These are phyloP conservation scores for Malbranchea cinnamomea DNA, from an alignment of 2,329 filamentous ascomycete species.

Conservation along the genomic window DNA sequence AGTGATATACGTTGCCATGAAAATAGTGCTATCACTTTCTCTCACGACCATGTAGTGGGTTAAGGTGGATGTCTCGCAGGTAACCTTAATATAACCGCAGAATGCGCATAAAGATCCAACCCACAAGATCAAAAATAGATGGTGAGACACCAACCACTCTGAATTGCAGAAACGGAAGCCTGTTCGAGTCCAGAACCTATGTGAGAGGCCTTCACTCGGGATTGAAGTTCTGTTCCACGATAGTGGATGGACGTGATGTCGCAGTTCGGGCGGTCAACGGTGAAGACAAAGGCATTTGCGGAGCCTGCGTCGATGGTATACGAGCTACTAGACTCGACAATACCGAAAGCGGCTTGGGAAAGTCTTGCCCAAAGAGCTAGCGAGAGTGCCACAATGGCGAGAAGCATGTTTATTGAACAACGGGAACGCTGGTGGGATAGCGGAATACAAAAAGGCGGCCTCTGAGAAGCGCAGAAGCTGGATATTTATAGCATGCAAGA, in stretches of 20 bases:
- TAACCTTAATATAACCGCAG: slow-evolving; percentile 45
- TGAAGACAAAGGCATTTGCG: slow-evolving; percentile 36
- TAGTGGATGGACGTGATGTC: slow-evolving; percentile 51
- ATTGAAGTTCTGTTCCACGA: slow-evolving; percentile 45
- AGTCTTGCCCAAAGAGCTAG: slow-evolving; percentile 13
- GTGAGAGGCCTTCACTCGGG: slow-evolving; percentile 37
- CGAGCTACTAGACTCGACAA: slow-evolving; percentile 12
- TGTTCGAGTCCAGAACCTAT: slow-evolving; percentile 45
- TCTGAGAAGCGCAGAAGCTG: too few species aligned
- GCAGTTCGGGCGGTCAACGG: slow-evolving; percentile 39
- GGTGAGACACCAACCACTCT: slow-evolving; percentile 22
- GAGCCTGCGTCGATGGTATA: slow-evolving; percentile 36
- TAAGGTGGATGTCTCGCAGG: slow-evolving; percentile 43
- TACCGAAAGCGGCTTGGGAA: slow-evolving; percentile 16
- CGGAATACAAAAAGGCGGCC: too few species aligned
- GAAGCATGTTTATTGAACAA: too few species aligned
- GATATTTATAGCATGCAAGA: too few species aligned
- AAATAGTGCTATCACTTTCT: slow-evolving; percentile 45
- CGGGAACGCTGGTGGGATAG: too few species aligned
- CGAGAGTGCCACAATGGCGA: too few species aligned
- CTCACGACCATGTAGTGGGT: slow-evolving; percentile 50
- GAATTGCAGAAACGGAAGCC: slow-evolving; percentile 37
- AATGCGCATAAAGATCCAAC: too few species aligned
- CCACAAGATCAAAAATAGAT: slow-evolving; percentile 1
- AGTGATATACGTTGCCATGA: slow-evolving; percentile 48